Evolutionary conservation across 176 grass and related monocot genomes (phyloP).

Genomic region (Lolium rigidum): DNA sequence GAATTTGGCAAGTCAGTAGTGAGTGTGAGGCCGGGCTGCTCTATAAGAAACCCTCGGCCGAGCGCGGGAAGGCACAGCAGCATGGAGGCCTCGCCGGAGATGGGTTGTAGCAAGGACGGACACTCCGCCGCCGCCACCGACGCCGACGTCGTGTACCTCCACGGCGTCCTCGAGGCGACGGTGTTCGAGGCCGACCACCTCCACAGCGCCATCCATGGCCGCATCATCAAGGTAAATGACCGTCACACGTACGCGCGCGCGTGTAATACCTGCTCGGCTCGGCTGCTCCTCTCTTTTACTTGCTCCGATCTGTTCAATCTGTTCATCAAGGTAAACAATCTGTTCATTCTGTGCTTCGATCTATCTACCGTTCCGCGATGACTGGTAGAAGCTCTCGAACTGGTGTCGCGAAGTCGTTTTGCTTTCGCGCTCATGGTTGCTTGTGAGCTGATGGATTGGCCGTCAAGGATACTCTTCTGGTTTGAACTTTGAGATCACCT

Average conservation of each 20-base stretch:
- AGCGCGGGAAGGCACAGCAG: constrained; percentile 8
- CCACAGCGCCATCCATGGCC: constrained; percentile 54
- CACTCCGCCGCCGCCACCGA: not conserved
- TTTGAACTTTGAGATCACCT: constrained; percentile 27
- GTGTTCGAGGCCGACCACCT: constrained; percentile 75
- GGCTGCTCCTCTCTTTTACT: not conserved
- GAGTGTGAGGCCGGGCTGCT: not conserved
- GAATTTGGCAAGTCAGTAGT: constrained; percentile 13
- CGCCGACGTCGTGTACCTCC: constrained; percentile 47
- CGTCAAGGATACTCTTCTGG: constrained; percentile 34
- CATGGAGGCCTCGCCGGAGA: constrained; percentile 30
- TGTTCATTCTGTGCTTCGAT: too few species aligned
- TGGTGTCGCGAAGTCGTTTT: constrained; percentile 11
- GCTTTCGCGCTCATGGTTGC: constrained; percentile 53
- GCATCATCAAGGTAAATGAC: constrained; percentile 53
- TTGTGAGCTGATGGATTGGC: constrained; percentile 44
- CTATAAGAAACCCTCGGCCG: constrained; percentile 34
- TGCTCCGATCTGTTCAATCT: not conserved
- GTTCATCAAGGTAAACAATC: not conserved
- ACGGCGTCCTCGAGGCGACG: constrained; percentile 72
- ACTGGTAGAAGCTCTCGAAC: not conserved
- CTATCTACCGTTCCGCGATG: not conserved
- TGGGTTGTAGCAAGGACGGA: constrained; percentile 26
- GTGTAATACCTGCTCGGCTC: not conserved
- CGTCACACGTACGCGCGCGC: too few species aligned